Base-by-base conservation (phyloP, 202 grass and related monocot genomes). In the Zoysia matrella region DNA sequence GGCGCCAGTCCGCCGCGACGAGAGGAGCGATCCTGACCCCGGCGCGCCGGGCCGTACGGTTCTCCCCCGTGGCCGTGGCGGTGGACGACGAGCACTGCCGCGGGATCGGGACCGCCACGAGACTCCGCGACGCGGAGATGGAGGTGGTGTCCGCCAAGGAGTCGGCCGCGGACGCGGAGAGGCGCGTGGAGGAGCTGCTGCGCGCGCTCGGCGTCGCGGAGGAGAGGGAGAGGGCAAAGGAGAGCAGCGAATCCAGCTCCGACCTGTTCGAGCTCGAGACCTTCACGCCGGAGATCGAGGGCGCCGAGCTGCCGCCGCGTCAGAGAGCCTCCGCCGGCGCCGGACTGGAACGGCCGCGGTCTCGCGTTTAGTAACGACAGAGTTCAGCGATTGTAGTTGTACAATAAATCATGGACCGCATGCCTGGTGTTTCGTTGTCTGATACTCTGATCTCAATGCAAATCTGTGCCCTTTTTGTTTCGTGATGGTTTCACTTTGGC, bases 231-330 rank as follows among this genome's bases (percentile, higher is more conserved):
- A 80, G 84, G 69, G 87, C 88, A 11, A 93, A 90, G 41, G 87
- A 86, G 67, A 89, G 81, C 80, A 91, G 90, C 84, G 89, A 86
- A 52, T 90, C 80, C 74, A 92, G 92, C 82, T 98, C 92, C 11
- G 90, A 98, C 69, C 80, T 98, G 44, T 97, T 94, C 80, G 94
- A 94, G 86, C 73, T 94, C 11, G 90, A 97, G 10, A 88, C 60
- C 76, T 43, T 90, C 54, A 9, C 55, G 5, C 6, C 63, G 2
- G 63, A 69, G 53, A 43, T 86, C 18, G 30, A 70, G 10, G 49
- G n/a, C 70, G 49, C 42, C 69, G 79, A 51, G 41, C 7, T 60
- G 68, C 47, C 41, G 1, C 47, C n/a, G 1, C 57, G 74, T 15
- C 30, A 58, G 3, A 72, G 78, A n/a, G 61, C 16, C 4, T n/a